Percentiles rank a stretch among this genome's conserved stretches.
phyloP scores from a whole-genome alignment of 371 early-diverging fungal genomes.

The Mortierella sp. region DNA sequence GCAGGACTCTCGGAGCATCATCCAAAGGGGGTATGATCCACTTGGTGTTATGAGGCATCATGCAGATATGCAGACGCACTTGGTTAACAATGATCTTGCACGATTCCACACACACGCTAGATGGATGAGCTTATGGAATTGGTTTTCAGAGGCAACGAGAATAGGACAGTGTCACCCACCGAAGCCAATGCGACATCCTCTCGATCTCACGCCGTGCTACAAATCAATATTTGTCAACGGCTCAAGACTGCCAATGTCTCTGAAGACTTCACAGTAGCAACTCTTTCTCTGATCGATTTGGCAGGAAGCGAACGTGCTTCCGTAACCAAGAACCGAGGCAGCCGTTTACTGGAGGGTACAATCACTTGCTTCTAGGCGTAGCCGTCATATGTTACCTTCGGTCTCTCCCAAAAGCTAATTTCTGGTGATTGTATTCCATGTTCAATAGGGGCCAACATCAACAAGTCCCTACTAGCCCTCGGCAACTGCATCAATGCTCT shows the following conservation, averaged over 20 bases:
- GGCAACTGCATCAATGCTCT: slow-evolving; percentile 95
- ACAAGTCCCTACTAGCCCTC: slow-evolving; percentile 86
- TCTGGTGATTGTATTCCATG: background rate
- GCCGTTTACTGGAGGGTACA: slow-evolving; percentile 73
- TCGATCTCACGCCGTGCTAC: slow-evolving; percentile 94
- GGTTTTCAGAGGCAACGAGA: slow-evolving; percentile 69
- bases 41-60: no score
- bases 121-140: slow-evolving; percentile 68
- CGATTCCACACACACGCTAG: slow-evolving; percentile 3
- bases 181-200: slow-evolving; percentile 85
- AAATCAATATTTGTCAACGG: slow-evolving; percentile 74
- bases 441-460: slow-evolving; percentile 82
- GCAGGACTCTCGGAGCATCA: slow-evolving; percentile 62
- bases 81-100: no score
- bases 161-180: slow-evolving; percentile 76
- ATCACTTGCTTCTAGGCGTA: background rate
- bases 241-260: slow-evolving; percentile 57
- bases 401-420: no score
- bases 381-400: background rate
- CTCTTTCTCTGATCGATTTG: slow-evolving; percentile 88
- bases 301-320: slow-evolving; percentile 92
- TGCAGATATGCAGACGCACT: no score
- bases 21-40: slow-evolving; percentile 41
- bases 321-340: slow-evolving; percentile 71
- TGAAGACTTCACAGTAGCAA: slow-evolving; percentile 68